Percentiles rank a stretch among this genome's conserved stretches.
Conservation (phyloP, 148 eudicot species). For the Drosera capensis region DNA sequence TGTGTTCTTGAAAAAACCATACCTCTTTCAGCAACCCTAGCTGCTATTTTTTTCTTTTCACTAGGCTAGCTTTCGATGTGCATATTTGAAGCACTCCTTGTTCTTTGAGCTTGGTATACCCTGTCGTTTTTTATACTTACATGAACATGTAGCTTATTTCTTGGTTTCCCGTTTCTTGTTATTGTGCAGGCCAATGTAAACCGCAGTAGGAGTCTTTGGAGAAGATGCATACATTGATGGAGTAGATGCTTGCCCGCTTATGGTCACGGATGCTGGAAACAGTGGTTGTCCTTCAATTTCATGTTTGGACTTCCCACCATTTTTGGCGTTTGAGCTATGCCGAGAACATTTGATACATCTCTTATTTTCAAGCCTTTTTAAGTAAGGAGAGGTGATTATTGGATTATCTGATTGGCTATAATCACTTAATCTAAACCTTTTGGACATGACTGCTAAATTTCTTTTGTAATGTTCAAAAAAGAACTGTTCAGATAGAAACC, state of each 20-base stretch:
- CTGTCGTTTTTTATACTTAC: too few species aligned
- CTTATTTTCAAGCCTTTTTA: neutral
- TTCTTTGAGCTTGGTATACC: too few species aligned
- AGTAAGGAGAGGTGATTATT: too few species aligned
- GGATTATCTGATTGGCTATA: too few species aligned
- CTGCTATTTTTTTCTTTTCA: too few species aligned
- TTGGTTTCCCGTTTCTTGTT: too few species aligned
- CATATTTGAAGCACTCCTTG: too few species aligned
- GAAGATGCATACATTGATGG: slow-evolving; percentile 32
- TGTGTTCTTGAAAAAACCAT: neutral
- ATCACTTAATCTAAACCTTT: neutral
- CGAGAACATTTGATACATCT: slow-evolving; percentile 63
- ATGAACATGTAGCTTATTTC: too few species aligned
- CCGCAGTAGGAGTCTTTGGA: slow-evolving; percentile 75
- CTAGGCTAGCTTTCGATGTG: too few species aligned
- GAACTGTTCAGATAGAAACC: slow-evolving; percentile 5
- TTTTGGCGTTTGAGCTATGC: slow-evolving; percentile 65
- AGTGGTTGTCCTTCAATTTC: slow-evolving; percentile 39
- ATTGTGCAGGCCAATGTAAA: slow-evolving; percentile 65
- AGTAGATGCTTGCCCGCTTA: slow-evolving; percentile 30
- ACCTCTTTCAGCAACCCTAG: too few species aligned
- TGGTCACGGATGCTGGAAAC: slow-evolving; percentile 44
- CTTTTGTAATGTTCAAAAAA: neutral
- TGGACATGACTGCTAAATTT: neutral
- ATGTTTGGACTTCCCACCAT: slow-evolving; percentile 51